Evolutionary conservation across 495 filamentous ascomycete genomes (phyloP).

Genomic region (Aspergillus leporis): DNA sequence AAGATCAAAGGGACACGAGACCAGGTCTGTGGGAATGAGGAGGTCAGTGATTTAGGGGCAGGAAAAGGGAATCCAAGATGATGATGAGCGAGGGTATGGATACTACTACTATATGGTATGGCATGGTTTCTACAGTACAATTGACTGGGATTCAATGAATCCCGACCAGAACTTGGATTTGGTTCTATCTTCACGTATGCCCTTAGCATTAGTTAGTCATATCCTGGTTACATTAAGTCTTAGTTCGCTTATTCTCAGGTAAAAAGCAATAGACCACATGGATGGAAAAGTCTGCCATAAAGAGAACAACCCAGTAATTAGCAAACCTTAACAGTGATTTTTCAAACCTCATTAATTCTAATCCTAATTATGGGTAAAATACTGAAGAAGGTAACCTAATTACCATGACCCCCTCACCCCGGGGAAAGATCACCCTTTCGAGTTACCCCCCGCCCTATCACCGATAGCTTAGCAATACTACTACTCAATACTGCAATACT

Average conservation of each 20-base stretch:
- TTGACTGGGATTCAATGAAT: no score
- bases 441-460: background rate
- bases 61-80: no score
- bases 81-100: no score
- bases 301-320: background rate
- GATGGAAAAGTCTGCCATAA: background rate
- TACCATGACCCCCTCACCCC: background rate
- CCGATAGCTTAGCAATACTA: background rate
- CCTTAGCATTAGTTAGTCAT: no score
- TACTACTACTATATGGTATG: no score
- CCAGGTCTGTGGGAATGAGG: no score
- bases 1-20: no score
- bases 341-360: background rate
- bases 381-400: background rate
- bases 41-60: no score
- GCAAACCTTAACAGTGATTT: background rate
- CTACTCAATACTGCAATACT: background rate
- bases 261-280: background rate
- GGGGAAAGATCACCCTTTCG: constrained; percentile 7
- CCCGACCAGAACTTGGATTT: no score
- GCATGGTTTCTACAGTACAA: no score
- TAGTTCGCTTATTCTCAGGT: background rate
- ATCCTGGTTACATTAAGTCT: no score
- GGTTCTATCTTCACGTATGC: no score
- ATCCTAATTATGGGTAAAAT: background rate